Conservation (phyloP, 2,329 filamentous ascomycete genomes). For the Herpotrichia juniperi region DNA sequence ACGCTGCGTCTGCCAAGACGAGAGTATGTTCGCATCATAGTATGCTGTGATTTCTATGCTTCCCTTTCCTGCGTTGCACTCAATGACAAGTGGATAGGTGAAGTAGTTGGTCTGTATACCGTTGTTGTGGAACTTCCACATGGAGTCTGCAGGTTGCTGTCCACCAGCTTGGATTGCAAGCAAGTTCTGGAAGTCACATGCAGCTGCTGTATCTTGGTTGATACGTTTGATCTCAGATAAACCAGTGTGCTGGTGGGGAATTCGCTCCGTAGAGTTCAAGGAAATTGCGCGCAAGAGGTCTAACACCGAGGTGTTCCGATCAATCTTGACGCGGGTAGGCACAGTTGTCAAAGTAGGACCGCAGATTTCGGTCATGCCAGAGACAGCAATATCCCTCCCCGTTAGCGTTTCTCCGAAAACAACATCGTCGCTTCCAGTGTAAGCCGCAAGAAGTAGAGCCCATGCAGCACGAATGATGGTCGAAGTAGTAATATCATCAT, state of each 20-base stretch:
- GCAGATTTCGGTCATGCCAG: conserved; percentile 40
- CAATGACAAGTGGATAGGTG: conserved; percentile 40
- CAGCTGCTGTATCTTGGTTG: conserved; percentile 60
- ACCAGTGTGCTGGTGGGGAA: conserved; percentile 46
- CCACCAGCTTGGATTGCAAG: conserved; percentile 57
- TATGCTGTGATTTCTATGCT: conserved; percentile 31
- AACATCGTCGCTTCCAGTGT: conserved; percentile 36
- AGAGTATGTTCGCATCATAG: conserved; percentile 34
- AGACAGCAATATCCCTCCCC: conserved; percentile 42
- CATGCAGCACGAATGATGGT: conserved; percentile 40
- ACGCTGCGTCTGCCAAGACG: conserved; percentile 34
- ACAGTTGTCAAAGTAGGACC: conserved; percentile 49
- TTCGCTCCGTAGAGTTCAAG: conserved; percentile 28
- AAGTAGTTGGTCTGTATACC: conserved; percentile 39
- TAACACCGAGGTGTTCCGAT: conserved; percentile 27
- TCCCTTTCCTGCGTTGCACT: conserved; percentile 29
- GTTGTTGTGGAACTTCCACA: conserved; percentile 36
- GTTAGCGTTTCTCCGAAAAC: conserved; percentile 43
- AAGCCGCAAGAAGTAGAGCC: conserved; percentile 33
- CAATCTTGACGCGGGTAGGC: conserved; percentile 42
- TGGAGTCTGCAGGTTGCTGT: conserved; percentile 25
- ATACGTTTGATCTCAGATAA: conserved; percentile 46
- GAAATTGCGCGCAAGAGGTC: conserved; percentile 29
- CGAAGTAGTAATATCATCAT: conserved; percentile 38
- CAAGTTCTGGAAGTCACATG: conserved; percentile 62